A percentile compares a stretch with the other conserved stretches of the same genome.
Evolutionary conservation across 331 rosid species (phyloP).

Genomic region (Phaseolus coccineus): DNA sequence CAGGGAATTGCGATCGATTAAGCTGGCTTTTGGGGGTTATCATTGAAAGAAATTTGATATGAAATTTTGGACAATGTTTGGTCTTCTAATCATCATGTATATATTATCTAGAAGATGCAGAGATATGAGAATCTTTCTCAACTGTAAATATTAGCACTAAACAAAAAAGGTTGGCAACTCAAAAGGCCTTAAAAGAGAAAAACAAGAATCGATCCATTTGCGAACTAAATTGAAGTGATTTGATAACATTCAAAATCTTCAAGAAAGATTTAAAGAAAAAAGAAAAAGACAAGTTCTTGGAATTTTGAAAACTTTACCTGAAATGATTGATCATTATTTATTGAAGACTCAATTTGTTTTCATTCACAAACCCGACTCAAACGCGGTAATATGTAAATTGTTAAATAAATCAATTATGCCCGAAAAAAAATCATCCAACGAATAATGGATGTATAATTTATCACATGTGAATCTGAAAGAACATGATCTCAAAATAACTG

Average conservation of each 20-base stretch:
- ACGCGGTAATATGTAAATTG: background rate
- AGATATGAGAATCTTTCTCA: background rate
- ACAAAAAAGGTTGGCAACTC: background rate
- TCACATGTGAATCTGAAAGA: background rate
- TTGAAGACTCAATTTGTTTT: background rate
- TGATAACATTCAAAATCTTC: no score
- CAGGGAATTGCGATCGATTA: background rate
- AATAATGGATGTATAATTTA: background rate
- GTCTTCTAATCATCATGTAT: background rate
- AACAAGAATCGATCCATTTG: background rate
- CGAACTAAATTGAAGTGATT: no score
- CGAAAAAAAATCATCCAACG: background rate
- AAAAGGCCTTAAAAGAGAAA: no score
- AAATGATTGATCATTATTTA: background rate
- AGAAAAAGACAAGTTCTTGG: background rate
- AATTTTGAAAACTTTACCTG: background rate
- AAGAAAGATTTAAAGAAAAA: no score
- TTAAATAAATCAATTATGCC: background rate
- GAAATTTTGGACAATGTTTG: constrained; percentile 28
- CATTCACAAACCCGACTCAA: background rate
- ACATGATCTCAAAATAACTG: background rate
- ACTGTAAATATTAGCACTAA: background rate
- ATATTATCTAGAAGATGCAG: background rate
- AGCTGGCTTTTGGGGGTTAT: constrained; percentile 16
- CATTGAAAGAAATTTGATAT: background rate